Conservation (phyloP, 1,139 yeast genomes). For the Nematodospora anomalae region DNA sequence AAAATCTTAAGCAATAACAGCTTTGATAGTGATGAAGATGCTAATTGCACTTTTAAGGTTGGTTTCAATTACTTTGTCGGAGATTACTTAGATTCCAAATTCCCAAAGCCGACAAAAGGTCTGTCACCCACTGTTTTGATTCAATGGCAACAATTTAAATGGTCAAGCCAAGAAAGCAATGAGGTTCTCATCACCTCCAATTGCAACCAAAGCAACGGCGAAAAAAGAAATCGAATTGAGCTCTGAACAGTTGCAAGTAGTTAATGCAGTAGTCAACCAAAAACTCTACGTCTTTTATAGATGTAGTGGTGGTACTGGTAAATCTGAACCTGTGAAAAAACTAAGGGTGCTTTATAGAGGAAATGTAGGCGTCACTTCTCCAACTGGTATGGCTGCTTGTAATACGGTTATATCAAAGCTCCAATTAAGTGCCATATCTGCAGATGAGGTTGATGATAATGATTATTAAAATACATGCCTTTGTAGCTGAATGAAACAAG, state of each 20-base stretch:
- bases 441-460: no score
- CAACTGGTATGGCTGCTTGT: slow-evolving; percentile 90
- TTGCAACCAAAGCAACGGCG: no score
- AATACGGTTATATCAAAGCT: no score
- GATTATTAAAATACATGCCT: no score
- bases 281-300: slow-evolving; percentile 64
- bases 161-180: slow-evolving; percentile 26
- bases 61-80: no score
- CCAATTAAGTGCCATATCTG: no score
- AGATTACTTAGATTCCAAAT: not conserved
- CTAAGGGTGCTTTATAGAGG: slow-evolving; percentile 35
- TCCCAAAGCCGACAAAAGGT: slow-evolving; percentile 9
- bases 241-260: slow-evolving; percentile 69
- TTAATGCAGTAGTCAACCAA: slow-evolving; percentile 60
- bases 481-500: no score
- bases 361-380: slow-evolving; percentile 79
- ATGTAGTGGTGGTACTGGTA: slow-evolving; percentile 86
- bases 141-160: slow-evolving; percentile 13
- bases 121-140: slow-evolving; percentile 10
- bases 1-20: no score
- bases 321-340: slow-evolving; percentile 62
- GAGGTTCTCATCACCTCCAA: slow-evolving; percentile 8
- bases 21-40: no score
- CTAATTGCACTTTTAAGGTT: no score
- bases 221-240: slow-evolving; percentile 20